Evolutionary conservation across 306 rosid species (phyloP).

Genomic region (Ammopiptanthus mongolicus): DNA sequence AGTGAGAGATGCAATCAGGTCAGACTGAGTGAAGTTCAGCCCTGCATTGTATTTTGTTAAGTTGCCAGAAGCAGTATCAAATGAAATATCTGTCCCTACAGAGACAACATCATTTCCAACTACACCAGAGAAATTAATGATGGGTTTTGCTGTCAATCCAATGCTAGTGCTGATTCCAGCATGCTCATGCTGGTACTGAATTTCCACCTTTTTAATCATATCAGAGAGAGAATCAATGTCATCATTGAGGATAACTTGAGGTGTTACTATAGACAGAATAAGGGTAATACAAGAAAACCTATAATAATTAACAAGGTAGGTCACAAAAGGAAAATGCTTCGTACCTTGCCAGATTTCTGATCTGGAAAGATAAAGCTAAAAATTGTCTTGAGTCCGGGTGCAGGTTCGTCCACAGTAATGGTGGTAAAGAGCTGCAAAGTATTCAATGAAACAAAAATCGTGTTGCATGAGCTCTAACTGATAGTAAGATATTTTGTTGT

Average conservation of each 20-base stretch:
- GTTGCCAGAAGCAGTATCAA: conserved; percentile 83
- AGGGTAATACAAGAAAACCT: not conserved
- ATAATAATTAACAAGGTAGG: not conserved
- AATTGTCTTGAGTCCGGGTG: conserved; percentile 86
- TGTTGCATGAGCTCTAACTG: not conserved
- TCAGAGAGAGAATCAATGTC: not conserved
- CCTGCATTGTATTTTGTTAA: conserved; percentile 73
- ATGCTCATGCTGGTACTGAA: conserved; percentile 82
- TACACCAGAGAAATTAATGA: conserved; percentile 82
- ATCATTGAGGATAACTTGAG: not conserved
- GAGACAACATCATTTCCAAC: conserved; percentile 60
- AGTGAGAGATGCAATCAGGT: conserved; percentile 71
- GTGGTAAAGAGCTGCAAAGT: conserved; percentile 64
- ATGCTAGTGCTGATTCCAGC: conserved; percentile 86
- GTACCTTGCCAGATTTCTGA: conserved; percentile 91
- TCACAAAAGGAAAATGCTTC: not conserved
- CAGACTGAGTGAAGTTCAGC: conserved; percentile 65
- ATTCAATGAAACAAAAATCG: conserved; percentile 14
- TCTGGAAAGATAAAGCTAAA: conserved; percentile 80
- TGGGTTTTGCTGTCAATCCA: conserved; percentile 86
- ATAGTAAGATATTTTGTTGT: not conserved
- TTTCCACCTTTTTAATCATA: conserved; percentile 58
- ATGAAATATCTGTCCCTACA: conserved; percentile 77
- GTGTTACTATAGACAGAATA: not conserved
- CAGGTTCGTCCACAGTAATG: conserved; percentile 81